A percentile compares a stretch with the other conserved stretches of the same genome.
These are phyloP conservation scores for Ballota nigra DNA, from an alignment of 257 asterid genomes.

Conservation along the genomic window DNA sequence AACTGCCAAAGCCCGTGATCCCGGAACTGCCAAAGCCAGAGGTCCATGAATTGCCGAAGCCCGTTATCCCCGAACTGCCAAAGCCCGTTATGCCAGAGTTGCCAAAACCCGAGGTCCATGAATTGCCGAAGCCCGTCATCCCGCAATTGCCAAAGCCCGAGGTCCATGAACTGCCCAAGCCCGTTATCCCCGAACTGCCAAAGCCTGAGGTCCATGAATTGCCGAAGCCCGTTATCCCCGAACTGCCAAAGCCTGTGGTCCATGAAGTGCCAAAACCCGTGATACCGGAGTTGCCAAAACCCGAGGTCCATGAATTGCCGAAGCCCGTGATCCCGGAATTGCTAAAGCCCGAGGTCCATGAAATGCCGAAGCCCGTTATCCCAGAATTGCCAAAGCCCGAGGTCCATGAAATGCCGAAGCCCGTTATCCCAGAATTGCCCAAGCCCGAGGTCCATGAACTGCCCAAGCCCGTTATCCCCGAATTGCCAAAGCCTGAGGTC, in stretches of 20 bases:
- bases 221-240: not conserved
- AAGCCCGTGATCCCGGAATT: constrained; percentile 4
- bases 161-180: not conserved
- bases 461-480: not conserved
- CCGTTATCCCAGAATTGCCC: not conserved
- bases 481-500: not conserved
- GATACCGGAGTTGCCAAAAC: not conserved
- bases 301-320: not conserved
- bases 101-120: not conserved
- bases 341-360: not conserved
- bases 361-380: constrained; percentile 9
- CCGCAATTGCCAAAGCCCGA: not conserved
- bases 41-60: too few relatives aligned
- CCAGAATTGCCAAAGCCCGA: constrained; percentile 1
- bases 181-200: not conserved
- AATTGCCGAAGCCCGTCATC: not conserved
- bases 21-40: too few relatives aligned
- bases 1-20: not conserved
- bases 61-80: not conserved
- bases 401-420: not conserved
- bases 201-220: not conserved
- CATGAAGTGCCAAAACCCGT: constrained; percentile 1
- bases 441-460: not conserved
- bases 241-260: constrained; percentile 16
- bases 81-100: not conserved